These are phyloP conservation scores for Brassica juncea DNA, from an alignment of 345 rosid species.

Conservation along the genomic window DNA sequence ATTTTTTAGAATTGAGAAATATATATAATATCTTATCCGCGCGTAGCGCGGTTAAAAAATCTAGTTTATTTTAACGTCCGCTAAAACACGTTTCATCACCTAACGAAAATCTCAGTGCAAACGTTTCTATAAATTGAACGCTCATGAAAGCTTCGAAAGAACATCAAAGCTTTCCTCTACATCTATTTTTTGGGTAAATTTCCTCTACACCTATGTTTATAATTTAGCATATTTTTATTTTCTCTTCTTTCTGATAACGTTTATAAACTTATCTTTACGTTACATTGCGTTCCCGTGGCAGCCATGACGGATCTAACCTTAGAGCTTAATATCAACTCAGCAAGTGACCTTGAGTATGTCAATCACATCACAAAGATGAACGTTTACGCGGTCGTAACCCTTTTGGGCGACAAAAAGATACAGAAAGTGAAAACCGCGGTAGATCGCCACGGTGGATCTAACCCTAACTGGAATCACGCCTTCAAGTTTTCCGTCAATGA, in stretches of 20 bases:
- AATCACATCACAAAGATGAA: slow-evolving; percentile 69
- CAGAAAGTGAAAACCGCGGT: slow-evolving; percentile 49
- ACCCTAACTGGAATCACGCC: slow-evolving; percentile 63
- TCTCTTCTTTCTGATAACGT: background rate
- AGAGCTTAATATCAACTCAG: slow-evolving; percentile 60
- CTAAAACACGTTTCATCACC: background rate
- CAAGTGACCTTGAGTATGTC: slow-evolving; percentile 55
- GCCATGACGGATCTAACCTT: slow-evolving; percentile 50
- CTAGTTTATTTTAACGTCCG: background rate
- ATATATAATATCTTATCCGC: too few species aligned
- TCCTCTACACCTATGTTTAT: background rate
- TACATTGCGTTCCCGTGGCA: background rate
- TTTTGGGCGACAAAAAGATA: slow-evolving; percentile 48
- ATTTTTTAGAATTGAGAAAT: too few species aligned
- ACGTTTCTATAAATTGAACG: background rate
- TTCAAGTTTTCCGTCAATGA: slow-evolving; percentile 49
- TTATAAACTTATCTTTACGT: background rate
- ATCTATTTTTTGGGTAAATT: background rate
- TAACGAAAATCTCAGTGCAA: background rate
- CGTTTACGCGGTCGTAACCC: slow-evolving; percentile 56
- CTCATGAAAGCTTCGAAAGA: background rate
- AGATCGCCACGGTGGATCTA: slow-evolving; percentile 47
- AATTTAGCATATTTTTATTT: background rate
- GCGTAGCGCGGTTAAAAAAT: too few species aligned
- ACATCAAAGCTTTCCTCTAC: background rate